Conservation (phyloP, 305 asterid species). For the Caryopteris hybrid region DNA sequence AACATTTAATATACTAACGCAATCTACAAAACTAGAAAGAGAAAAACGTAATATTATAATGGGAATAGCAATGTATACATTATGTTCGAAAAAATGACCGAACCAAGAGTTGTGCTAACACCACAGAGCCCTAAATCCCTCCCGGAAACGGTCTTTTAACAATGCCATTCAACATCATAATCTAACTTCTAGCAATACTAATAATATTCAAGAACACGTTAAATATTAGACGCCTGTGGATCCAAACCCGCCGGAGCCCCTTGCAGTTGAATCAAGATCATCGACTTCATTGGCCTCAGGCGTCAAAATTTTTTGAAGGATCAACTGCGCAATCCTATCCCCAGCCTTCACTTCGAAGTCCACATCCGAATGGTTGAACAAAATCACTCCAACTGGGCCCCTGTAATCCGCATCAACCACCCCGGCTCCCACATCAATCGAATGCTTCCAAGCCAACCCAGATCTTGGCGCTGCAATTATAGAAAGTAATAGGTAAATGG, state of each 20-base stretch:
- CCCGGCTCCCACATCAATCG: slow-evolving; percentile 22
- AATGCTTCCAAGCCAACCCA: slow-evolving; percentile 20
- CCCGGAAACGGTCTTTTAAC: too few species aligned
- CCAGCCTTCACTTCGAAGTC: slow-evolving; percentile 16
- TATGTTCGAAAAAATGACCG: not conserved
- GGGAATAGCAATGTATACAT: not conserved
- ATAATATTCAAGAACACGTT: not conserved
- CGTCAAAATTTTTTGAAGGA: slow-evolving; percentile 12
- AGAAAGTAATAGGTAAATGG: not conserved
- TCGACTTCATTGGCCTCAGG: slow-evolving; percentile 19
- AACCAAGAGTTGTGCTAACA: not conserved
- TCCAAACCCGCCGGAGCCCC: slow-evolving; percentile 19
- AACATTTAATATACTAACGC: too few species aligned
- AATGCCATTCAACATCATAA: not conserved
- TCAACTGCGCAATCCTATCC: slow-evolving; percentile 20
- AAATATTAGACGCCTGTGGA: slow-evolving; percentile 10
- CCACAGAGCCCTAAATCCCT: too few species aligned
- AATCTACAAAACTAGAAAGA: too few species aligned
- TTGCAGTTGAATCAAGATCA: slow-evolving; percentile 7
- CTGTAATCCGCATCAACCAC: slow-evolving; percentile 22
- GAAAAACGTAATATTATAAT: too few species aligned
- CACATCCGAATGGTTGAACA: slow-evolving; percentile 14
- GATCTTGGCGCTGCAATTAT: slow-evolving; percentile 15
- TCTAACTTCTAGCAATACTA: not conserved
- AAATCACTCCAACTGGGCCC: slow-evolving; percentile 17